Evolutionary conservation across 345 rosid species (phyloP).

Genomic region (Populus euphratica): DNA sequence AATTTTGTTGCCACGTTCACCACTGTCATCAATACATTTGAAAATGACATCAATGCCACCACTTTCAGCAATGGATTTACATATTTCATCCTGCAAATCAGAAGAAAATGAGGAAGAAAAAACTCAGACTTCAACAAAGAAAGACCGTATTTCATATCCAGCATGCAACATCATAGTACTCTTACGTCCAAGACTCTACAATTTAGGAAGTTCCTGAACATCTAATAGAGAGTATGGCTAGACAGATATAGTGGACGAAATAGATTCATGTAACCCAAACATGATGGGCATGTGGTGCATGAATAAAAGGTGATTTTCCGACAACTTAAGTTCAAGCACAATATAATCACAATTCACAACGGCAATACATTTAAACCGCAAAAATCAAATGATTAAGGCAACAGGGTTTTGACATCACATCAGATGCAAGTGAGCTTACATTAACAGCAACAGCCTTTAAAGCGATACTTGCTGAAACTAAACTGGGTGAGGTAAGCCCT

Average conservation of each 20-base stretch:
- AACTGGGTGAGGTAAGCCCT: conserved; percentile 67
- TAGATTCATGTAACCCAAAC: neutral
- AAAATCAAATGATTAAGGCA: neutral
- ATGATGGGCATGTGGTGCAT: neutral
- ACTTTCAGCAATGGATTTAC: conserved; percentile 78
- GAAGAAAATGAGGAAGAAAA: neutral
- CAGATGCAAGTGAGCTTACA: conserved; percentile 40
- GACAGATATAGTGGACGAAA: neutral
- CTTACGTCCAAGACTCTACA: neutral
- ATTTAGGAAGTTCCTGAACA: neutral
- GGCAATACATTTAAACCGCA: neutral
- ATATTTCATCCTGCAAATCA: conserved; percentile 65
- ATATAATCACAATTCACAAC: too few species aligned
- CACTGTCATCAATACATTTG: conserved; percentile 67
- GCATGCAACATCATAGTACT: neutral
- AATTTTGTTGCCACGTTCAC: conserved; percentile 66
- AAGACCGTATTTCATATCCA: neutral
- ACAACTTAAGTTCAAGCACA: neutral
- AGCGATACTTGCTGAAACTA: conserved; percentile 75
- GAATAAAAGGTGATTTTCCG: neutral
- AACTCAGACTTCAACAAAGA: neutral
- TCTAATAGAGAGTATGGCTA: neutral
- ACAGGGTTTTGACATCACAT: neutral
- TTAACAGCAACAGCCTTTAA: conserved; percentile 82
- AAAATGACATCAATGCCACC: conserved; percentile 85